Evolutionary conservation across 495 filamentous ascomycete genomes (phyloP), one percentile per base, ranked within the genome.

Genomic region (Chaetomium tenue): DNA sequence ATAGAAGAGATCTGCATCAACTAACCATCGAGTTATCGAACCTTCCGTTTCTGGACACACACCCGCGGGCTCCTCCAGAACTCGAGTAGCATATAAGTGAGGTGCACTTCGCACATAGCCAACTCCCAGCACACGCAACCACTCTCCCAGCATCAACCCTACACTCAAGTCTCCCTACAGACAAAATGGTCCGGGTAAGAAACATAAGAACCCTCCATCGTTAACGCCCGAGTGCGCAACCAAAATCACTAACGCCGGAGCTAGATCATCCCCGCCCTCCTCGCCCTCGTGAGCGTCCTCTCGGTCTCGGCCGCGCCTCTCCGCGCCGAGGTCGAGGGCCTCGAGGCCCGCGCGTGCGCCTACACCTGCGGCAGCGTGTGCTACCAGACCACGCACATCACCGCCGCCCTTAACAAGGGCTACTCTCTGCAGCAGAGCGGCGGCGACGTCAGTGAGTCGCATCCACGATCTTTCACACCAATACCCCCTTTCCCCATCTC

Each of bases 391-490:
- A 52, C 70, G 2, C 67, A 77, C 40, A 78, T 88, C 56, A 75
- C 75, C 58, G 76, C 76, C 3, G 87, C 87, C 57, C 70, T 80
- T 8, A 65, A 74, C 26, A 73, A 79, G 40, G 86, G 83, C 0
- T 85, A 83, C 74, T 60, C 70, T 5, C 78, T 84, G 39, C 73
- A 84, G 62, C 40, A 76, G 20, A 53, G 71, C 6, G 86, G 83
- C 48, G 39, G 76, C 8, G 80, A 77, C 15, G 79, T 81, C 30
- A 78, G 83, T 75, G 64, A 42, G 77, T 71, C 0, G 2, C n/a
- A n/a, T n/a, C n/a, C n/a, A n/a, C n/a, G n/a, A n/a, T n/a, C n/a
- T n/a, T n/a, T n/a, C n/a, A n/a, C n/a, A n/a, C n/a, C n/a, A n/a
- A n/a, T n/a, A n/a, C n/a, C 28, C 55, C 22, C 23, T 58, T 12